phyloP scores from a whole-genome alignment of 164 flowering plant genomes.

The grape (Vitis vinifera) region ASM3070453v1 NC_081818.1:10841501-10842000 shows the following conservation, averaged over 20 bases:
- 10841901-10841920: slow-evolving; percentile 66
- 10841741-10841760: slow-evolving; percentile 48
- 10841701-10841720: slow-evolving; percentile 56
- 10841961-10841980: slow-evolving; percentile 78
- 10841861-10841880: slow-evolving; percentile 68
- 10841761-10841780: slow-evolving; percentile 60
- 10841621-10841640: slow-evolving; percentile 58
- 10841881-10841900: slow-evolving; percentile 61
- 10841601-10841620: slow-evolving; percentile 53
- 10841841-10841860: slow-evolving; percentile 77
- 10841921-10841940: slow-evolving; percentile 62
- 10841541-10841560: slow-evolving; percentile 75
- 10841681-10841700: slow-evolving; percentile 49
- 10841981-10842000: slow-evolving; percentile 72
- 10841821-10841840: slow-evolving; percentile 58
- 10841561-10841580: slow-evolving; percentile 68
- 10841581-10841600: slow-evolving; percentile 62
- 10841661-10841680: slow-evolving; percentile 73
- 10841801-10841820: slow-evolving; percentile 43
- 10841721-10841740: slow-evolving; percentile 68
- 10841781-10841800: slow-evolving; percentile 62
- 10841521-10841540: slow-evolving; percentile 69
- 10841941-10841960: slow-evolving; percentile 46
- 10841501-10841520: slow-evolving; percentile 55
- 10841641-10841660: slow-evolving; percentile 64